Conservation (phyloP, 2,329 filamentous ascomycete species). For the Aspergillus niger region DNA sequence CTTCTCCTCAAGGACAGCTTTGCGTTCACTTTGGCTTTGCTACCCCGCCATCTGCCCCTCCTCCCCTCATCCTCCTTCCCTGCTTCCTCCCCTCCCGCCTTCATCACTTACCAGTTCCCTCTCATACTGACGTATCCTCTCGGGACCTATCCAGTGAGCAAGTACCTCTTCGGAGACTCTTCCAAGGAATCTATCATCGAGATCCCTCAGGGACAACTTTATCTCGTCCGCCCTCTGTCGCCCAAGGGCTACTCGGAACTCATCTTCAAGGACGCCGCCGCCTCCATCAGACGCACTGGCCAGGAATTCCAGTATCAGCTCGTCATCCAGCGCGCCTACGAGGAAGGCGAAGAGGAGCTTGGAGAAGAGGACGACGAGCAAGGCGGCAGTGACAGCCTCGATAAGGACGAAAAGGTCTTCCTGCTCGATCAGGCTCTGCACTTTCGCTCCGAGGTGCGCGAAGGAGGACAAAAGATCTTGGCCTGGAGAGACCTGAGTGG, state of each 20-base stretch:
- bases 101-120: slow-evolving; percentile 5
- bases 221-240: slow-evolving; percentile 90
- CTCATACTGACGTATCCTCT: slow-evolving; percentile 7
- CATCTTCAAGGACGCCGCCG: slow-evolving; percentile 95
- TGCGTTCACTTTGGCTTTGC: slow-evolving; percentile 4
- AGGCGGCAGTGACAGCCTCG: slow-evolving; percentile 73
- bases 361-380: slow-evolving; percentile 88
- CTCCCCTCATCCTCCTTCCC: not conserved
- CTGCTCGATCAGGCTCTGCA: slow-evolving; percentile 89
- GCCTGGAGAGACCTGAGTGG: slow-evolving; percentile 95
- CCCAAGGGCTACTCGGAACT: slow-evolving; percentile 98
- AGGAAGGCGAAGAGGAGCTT: slow-evolving; percentile 93
- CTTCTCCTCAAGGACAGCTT: slow-evolving; percentile 6
- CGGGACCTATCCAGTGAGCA: slow-evolving; percentile 65
- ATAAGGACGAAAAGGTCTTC: slow-evolving; percentile 97
- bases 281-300: slow-evolving; percentile 86
- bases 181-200: slow-evolving; percentile 93
- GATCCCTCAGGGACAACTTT: slow-evolving; percentile 92
- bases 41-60: slow-evolving; percentile 27
- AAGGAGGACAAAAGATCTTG: slow-evolving; percentile 79
- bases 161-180: slow-evolving; percentile 85
- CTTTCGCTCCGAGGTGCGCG: slow-evolving; percentile 79
- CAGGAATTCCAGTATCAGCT: slow-evolving; percentile 98
- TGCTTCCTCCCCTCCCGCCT: not conserved
- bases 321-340: slow-evolving; percentile 92